Evolutionary conservation across 2,329 filamentous ascomycete species (phyloP), one percentile per base, ranked within the genome.

Genomic region (Mariannaea sp.): DNA sequence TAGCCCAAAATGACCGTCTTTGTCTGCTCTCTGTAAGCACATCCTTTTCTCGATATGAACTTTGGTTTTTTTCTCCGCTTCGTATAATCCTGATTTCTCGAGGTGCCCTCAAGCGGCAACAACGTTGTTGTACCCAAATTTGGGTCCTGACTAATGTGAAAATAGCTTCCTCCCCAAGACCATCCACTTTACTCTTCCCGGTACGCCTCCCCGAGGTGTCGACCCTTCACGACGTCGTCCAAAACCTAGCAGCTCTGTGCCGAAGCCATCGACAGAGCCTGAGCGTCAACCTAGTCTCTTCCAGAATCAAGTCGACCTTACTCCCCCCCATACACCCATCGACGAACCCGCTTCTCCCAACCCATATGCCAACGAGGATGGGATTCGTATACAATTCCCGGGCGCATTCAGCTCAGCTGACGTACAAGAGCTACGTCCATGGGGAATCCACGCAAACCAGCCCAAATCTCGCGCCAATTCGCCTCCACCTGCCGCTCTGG

Each of bases 91-190:
- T 19, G 19, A 10, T 26, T 42, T n/a, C 14, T 14, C 36, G 52
- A 24, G 38, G 22, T 38, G 12, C 27, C 49, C 51, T 55, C 36
- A 38, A 24, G 32, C 36, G 24, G 36, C 48, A 39, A 51, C 61
- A 53, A 57, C 50, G 41, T 60, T 51, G 40, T 40, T 29, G 26
- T 29, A 7, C 32, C 7, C 13, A 16, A 17, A 7, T 16, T 35
- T 35, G 32, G 17, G 41, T 41, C 44, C 53, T 24, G 10, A 44
- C 57, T 60, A 53, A 65, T 43, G 38, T 46, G 30, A 56, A 35
- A 39, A 60, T 69, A 96, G 92, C 52, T 96, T 96, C 70, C 83
- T 97, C 29, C 93, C 93, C 27, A 92, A 96, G 71, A 97, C 93
- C 33, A 80, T 96, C 67, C 87, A 96, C 72, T 97, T 97, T 72